Conservation (phyloP, 495 filamentous ascomycete species). For the Neurospora sp. region DNA sequence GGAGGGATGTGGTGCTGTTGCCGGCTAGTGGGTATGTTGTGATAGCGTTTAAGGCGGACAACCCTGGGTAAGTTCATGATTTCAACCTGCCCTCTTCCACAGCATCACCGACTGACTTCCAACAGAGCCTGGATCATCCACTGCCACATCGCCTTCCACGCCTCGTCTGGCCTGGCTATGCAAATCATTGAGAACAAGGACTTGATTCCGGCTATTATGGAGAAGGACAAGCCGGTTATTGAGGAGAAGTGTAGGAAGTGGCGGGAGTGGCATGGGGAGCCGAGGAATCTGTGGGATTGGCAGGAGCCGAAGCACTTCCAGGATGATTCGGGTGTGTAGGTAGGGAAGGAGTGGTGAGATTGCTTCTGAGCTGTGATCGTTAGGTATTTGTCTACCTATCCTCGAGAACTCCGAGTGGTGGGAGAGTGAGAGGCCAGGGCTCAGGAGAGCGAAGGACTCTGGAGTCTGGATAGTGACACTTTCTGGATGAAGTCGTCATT, state of each 20-base stretch:
- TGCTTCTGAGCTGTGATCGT: neutral
- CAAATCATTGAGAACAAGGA: conserved; percentile 31
- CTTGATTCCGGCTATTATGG: conserved; percentile 18
- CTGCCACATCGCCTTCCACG: conserved; percentile 39
- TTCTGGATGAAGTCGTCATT: too few relatives aligned
- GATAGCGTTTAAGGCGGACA: conserved; percentile 30
- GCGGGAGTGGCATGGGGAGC: conserved; percentile 15
- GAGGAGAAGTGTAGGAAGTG: conserved; percentile 24
- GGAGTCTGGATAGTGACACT: neutral
- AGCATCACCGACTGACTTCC: too few relatives aligned
- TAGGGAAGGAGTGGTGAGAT: too few relatives aligned
- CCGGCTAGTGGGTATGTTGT: conserved; percentile 19
- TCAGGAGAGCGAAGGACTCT: neutral
- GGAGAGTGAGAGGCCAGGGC: neutral
- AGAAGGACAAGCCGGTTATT: conserved; percentile 4
- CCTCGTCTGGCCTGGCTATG: conserved; percentile 29
- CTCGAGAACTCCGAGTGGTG: neutral
- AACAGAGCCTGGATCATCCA: conserved; percentile 27
- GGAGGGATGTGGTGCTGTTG: conserved; percentile 24
- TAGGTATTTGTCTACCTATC: neutral
- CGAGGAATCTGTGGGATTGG: conserved; percentile 5
- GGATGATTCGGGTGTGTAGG: conserved; percentile 24
- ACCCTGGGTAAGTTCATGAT: conserved; percentile 26
- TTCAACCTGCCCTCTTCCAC: too few relatives aligned
- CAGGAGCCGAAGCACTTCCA: conserved; percentile 10